Evolutionary conservation across 441 rosid genomes (phyloP), one percentile per base, ranked within the genome.

Genomic region (Isatis lusitanica): DNA sequence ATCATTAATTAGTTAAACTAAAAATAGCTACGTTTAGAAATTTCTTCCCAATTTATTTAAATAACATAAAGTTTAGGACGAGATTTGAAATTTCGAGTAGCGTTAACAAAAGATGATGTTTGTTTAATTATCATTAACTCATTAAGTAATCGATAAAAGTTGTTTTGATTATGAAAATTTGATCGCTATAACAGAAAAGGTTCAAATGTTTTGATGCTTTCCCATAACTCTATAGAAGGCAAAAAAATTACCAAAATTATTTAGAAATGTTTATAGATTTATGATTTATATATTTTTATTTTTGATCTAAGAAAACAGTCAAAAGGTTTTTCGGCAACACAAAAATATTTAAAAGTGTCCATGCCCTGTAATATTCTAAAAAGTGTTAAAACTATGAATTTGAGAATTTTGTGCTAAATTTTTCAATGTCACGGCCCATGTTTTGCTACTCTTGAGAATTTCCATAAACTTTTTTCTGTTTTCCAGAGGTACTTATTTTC

Each of bases 31-130:
- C 5, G 21, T 31, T 33, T 55, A 31, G 9, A 43, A 11, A 10
- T 35, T 56, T 6, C 46, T 66, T n/a, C n/a, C n/a, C n/a, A n/a
- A n/a, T n/a, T n/a, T n/a, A n/a, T n/a, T 66, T 38, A 18, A 38
- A 36, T 57, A 74, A 21, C 50, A 10, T 4, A 43, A 33, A 21
- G 44, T 43, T 11, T 56, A 46, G 15, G 47, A 31, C 62, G 24
- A 39, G 1, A 40, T 66, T 66, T 68, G 59, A 66, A 39, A 30
- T 48, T 59, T 39, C 66, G 53, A 74, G 28, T 43, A 35, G 9
- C 52, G 6, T 50, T 50, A 48, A 36, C 26, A 17, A 17, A 68
- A 7, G 0, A n/a, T 33, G 16, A 39, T 35, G 39, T 10, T 11
- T 44, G 42, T 11, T 24, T 2, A 50, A 62, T 4, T 16, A n/a